Conservation (phyloP, 2,329 filamentous ascomycete species). For the Sphaerulina vaccinii region DNA sequence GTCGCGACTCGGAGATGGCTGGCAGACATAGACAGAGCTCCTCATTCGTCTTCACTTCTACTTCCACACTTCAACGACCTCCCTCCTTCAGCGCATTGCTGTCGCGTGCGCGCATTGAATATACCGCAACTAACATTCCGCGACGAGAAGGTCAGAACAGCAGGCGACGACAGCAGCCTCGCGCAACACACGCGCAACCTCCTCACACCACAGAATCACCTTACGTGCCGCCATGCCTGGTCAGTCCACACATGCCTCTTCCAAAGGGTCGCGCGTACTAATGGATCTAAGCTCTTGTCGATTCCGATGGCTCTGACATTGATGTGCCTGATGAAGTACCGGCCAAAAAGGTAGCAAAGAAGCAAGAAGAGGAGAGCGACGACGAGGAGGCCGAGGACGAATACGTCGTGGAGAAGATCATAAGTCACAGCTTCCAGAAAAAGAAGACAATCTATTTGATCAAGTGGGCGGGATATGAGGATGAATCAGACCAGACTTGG, state of each 20-base stretch:
- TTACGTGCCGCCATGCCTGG: constrained; percentile 3
- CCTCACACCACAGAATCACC: background rate
- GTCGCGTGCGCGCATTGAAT: background rate
- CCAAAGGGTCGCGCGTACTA: background rate
- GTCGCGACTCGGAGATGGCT: background rate
- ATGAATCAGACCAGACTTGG: constrained; percentile 71
- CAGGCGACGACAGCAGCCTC: background rate
- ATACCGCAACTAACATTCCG: background rate
- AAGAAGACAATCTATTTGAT: constrained; percentile 64
- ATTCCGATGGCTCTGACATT: constrained; percentile 38
- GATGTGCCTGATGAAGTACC: constrained; percentile 34
- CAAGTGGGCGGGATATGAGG: constrained; percentile 78
- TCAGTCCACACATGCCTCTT: background rate
- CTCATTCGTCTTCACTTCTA: background rate
- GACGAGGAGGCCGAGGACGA: constrained; percentile 54
- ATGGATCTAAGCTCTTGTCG: constrained; percentile 37
- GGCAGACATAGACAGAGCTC: background rate
- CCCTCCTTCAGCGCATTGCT: background rate
- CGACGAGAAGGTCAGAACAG: background rate
- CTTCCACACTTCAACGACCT: background rate
- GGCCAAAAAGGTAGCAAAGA: constrained; percentile 23
- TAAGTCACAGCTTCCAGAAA: constrained; percentile 62
- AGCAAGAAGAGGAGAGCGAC: constrained; percentile 39
- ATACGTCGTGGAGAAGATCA: constrained; percentile 73
- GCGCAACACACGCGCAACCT: background rate